Percentiles rank a stretch among this genome's conserved stretches.
These are phyloP conservation scores for Austroboletus novae-zelandiae DNA, from an alignment of 1,284 basidiomycete species.

Conservation along the genomic window DNA sequence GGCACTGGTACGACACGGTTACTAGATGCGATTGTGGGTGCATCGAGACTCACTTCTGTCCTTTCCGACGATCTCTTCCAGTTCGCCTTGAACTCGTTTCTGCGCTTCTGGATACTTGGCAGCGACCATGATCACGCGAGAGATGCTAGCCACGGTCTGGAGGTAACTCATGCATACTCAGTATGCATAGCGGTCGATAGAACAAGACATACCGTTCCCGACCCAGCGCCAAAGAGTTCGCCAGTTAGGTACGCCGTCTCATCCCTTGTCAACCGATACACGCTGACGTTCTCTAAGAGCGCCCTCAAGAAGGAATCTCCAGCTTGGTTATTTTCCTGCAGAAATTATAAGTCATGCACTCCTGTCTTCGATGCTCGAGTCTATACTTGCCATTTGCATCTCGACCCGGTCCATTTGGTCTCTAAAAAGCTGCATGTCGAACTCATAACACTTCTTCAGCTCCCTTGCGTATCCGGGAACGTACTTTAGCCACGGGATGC, in stretches of 20 bases:
- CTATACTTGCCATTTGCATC: slow-evolving; percentile 39
- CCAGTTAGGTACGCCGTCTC: slow-evolving; percentile 63
- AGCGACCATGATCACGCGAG: slow-evolving; percentile 59
- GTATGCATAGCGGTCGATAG: not conserved
- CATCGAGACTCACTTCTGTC: slow-evolving; percentile 41
- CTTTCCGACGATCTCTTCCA: slow-evolving; percentile 55
- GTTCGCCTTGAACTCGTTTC: slow-evolving; percentile 53
- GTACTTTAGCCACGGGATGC: slow-evolving; percentile 53
- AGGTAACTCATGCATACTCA: not conserved
- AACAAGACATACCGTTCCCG: slow-evolving; percentile 45
- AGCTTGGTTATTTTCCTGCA: slow-evolving; percentile 34
- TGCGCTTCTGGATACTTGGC: slow-evolving; percentile 58
- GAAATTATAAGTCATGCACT: not conserved
- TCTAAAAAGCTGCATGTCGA: slow-evolving; percentile 55
- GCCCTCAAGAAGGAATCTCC: slow-evolving; percentile 51
- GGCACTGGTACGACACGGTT: slow-evolving; percentile 39
- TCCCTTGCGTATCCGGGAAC: slow-evolving; percentile 16
- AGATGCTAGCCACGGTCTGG: slow-evolving; percentile 55
- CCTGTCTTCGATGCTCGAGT: not conserved
- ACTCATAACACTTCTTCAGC: slow-evolving; percentile 43
- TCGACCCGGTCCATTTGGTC: slow-evolving; percentile 46
- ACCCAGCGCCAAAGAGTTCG: slow-evolving; percentile 60
- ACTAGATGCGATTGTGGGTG: not conserved
- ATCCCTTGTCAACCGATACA: slow-evolving; percentile 47
- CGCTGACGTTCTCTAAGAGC: slow-evolving; percentile 48